These are phyloP conservation scores for Elaeis oleifera DNA, from an alignment of 202 grass and related monocot species.

Conservation along the genomic window DNA sequence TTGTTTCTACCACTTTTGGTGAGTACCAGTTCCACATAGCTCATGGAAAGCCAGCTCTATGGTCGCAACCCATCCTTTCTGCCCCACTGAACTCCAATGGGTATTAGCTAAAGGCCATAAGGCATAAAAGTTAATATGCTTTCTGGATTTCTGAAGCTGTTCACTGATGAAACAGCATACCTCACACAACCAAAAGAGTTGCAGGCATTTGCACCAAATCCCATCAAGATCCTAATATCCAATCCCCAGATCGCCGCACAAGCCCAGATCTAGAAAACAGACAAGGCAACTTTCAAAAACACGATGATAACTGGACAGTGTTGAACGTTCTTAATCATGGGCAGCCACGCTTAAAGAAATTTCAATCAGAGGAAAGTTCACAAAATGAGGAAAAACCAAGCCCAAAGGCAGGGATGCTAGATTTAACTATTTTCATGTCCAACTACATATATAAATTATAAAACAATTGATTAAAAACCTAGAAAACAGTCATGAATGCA, in stretches of 20 bases:
- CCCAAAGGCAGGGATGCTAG: too few relatives aligned
- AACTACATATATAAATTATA: too few relatives aligned
- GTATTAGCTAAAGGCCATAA: slow-evolving; percentile 60
- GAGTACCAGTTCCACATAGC: slow-evolving; percentile 35
- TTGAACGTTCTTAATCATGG: slow-evolving; percentile 15
- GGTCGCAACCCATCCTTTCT: slow-evolving; percentile 63
- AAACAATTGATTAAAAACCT: too few relatives aligned
- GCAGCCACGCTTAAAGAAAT: slow-evolving; percentile 11
- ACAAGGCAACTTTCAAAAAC: slow-evolving; percentile 53
- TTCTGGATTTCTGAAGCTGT: slow-evolving; percentile 50
- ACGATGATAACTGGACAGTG: slow-evolving; percentile 35
- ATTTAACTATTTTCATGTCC: too few relatives aligned
- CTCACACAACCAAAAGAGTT: slow-evolving; percentile 52
- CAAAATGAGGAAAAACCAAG: too few relatives aligned
- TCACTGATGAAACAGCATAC: slow-evolving; percentile 60
- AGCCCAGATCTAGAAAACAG: slow-evolving; percentile 66
- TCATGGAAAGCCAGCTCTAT: slow-evolving; percentile 50
- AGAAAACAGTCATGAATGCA: too few relatives aligned
- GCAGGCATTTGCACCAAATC: slow-evolving; percentile 45
- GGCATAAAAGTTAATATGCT: slow-evolving; percentile 36
- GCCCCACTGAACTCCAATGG: slow-evolving; percentile 43
- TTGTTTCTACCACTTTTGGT: slow-evolving; percentile 36
- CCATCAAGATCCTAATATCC: slow-evolving; percentile 78
- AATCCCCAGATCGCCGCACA: slow-evolving; percentile 72
- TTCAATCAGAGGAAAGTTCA: neutral